Conservation (phyloP, 2,329 filamentous ascomycete species). For the Ampelomyces quisqualis region DNA sequence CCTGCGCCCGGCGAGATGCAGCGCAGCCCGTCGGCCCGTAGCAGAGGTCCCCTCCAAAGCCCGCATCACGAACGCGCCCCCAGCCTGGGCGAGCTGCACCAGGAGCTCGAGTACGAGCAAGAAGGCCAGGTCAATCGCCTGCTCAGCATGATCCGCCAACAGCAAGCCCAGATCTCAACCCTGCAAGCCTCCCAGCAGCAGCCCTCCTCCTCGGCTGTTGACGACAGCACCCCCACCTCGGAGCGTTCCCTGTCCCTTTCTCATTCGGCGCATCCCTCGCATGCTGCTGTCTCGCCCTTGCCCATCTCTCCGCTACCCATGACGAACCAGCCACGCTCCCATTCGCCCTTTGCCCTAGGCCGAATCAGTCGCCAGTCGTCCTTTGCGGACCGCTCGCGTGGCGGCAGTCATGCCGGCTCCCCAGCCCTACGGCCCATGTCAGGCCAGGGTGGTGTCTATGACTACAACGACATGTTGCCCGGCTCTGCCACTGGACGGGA, state of each 20-base stretch:
- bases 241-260: slow-evolving; percentile 49
- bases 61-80: slow-evolving; percentile 67
- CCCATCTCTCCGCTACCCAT: slow-evolving; percentile 45
- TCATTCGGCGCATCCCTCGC: slow-evolving; percentile 25
- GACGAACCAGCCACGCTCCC: slow-evolving; percentile 50
- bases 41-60: slow-evolving; percentile 47
- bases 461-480: slow-evolving; percentile 63
- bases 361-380: slow-evolving; percentile 50
- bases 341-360: slow-evolving; percentile 36
- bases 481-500: slow-evolving; percentile 56
- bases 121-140: slow-evolving; percentile 79
- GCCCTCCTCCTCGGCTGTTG: slow-evolving; percentile 49
- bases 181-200: slow-evolving; percentile 50
- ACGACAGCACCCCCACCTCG: slow-evolving; percentile 55
- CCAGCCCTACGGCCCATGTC: slow-evolving; percentile 56
- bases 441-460: slow-evolving; percentile 40
- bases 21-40: slow-evolving; percentile 45
- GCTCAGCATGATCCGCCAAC: slow-evolving; percentile 72
- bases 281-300: slow-evolving; percentile 40
- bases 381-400: slow-evolving; percentile 39
- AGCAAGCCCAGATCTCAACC: slow-evolving; percentile 69
- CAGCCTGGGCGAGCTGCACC: slow-evolving; percentile 74
- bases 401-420: slow-evolving; percentile 45
- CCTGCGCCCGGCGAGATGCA: slow-evolving; percentile 70
- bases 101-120: slow-evolving; percentile 77